A percentile compares a stretch with the other conserved stretches of the same genome.
phyloP scores from a whole-genome alignment of 2,329 filamentous ascomycete species.

The Talaromyces sp. region DNA sequence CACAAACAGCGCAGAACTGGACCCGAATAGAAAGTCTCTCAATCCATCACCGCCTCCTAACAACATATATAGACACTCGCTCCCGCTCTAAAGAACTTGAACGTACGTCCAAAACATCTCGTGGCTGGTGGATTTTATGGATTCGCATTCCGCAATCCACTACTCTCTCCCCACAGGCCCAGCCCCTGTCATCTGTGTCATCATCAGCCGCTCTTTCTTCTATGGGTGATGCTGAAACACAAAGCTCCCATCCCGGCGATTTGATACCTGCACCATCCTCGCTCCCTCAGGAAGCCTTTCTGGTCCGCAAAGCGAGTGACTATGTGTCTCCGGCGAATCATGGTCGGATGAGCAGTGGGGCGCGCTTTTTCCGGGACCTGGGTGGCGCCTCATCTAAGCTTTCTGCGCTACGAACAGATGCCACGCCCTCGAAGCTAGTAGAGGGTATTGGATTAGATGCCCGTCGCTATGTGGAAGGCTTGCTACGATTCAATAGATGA shows the following conservation, averaged over 20 bases:
- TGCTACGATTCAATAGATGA: conserved; percentile 49
- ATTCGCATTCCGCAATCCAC: conserved; percentile 51
- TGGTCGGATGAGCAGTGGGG: conserved; percentile 33
- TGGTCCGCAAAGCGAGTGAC: conserved; percentile 51
- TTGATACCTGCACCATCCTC: background rate
- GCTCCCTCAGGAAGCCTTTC: conserved; percentile 44
- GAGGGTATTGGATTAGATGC: conserved; percentile 53
- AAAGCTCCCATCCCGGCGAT: background rate
- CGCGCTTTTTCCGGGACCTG: conserved; percentile 44
- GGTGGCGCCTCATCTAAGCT: conserved; percentile 37
- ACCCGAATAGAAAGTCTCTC: conserved; percentile 63
- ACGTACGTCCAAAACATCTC: conserved; percentile 63
- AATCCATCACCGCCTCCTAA: conserved; percentile 63
- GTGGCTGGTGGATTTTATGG: conserved; percentile 72
- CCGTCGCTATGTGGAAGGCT: conserved; percentile 49
- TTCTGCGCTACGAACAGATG: conserved; percentile 28
- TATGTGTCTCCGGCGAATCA: conserved; percentile 37
- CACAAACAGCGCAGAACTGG: conserved; percentile 39
- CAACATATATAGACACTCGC: conserved; percentile 57
- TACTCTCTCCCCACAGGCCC: conserved; percentile 1
- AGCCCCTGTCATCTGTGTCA: conserved; percentile 11
- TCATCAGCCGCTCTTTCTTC: conserved; percentile 20
- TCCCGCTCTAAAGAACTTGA: conserved; percentile 55
- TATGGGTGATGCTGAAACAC: conserved; percentile 5
- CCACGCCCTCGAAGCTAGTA: conserved; percentile 39